Percentiles rank a stretch among this genome's conserved stretches.
phyloP scores from a whole-genome alignment of 768 basidiomycete genomes.

The Leccinellum rugosiceps region DNA sequence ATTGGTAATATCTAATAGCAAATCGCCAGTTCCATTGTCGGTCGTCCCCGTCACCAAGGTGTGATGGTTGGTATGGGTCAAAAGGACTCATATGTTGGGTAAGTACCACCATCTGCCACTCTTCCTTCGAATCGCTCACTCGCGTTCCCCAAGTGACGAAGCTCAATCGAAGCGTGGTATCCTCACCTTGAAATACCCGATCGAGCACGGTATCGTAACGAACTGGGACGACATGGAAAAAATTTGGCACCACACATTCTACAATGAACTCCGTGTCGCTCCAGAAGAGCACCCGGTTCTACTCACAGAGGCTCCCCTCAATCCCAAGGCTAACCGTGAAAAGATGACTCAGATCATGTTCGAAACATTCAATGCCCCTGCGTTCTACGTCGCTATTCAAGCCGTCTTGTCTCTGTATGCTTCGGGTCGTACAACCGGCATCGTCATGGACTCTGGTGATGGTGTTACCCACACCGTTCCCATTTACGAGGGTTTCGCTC shows the following conservation, averaged over 20 bases:
- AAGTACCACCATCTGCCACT: conserved; percentile 5
- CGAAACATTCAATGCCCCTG: conserved; percentile 73
- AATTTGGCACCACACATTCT: conserved; percentile 98
- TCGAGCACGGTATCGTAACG: conserved; percentile 92
- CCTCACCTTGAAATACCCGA: conserved; percentile 88
- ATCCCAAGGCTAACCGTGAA: conserved; percentile 71
- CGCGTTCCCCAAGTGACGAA: conserved; percentile 61
- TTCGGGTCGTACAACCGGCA: conserved; percentile 91
- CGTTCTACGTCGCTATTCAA: conserved; percentile 74
- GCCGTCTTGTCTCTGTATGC: conserved; percentile 81
- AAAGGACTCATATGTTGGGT: conserved; percentile 97
- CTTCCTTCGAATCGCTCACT: conserved; percentile 14
- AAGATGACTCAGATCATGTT: conserved; percentile 82
- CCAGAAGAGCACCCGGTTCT: conserved; percentile 75
- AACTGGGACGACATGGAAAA: conserved; percentile 99
- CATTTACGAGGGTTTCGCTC: conserved; percentile 92
- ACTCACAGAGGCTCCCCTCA: conserved; percentile 69
- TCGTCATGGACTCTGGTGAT: conserved; percentile 95
- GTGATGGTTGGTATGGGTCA: conserved; percentile 98
- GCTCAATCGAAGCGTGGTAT: conserved; percentile 96
- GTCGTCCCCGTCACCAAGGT: conserved; percentile 91
- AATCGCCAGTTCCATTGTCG: conserved; percentile 75
- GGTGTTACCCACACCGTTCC: conserved; percentile 96
- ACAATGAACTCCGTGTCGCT: conserved; percentile 75
- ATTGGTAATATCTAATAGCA: conserved; percentile 10